Evolutionary conservation across 2,329 filamentous ascomycete genomes (phyloP).

Genomic region (Cladophialophora chaetospira): DNA sequence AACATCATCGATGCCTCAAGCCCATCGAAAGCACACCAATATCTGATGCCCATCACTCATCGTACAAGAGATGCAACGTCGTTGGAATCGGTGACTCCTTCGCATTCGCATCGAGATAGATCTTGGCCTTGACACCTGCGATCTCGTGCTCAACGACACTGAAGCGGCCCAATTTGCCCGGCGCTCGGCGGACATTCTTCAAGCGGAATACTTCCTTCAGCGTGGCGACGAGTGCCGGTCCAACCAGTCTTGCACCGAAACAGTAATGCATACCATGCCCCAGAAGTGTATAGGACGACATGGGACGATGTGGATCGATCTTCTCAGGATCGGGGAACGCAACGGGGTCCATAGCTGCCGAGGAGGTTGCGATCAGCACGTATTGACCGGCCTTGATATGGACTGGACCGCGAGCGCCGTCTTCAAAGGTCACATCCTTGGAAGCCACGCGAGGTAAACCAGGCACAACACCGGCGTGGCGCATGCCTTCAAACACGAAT

Average conservation of each 20-base stretch:
- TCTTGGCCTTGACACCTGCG: slow-evolving; percentile 51
- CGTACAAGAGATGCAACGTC: slow-evolving; percentile 47
- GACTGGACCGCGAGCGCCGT: slow-evolving; percentile 52
- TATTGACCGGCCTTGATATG: slow-evolving; percentile 49
- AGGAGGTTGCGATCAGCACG: slow-evolving; percentile 40
- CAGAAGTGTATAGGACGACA: slow-evolving; percentile 44
- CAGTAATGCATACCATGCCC: slow-evolving; percentile 47
- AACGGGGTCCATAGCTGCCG: slow-evolving; percentile 40
- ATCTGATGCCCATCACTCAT: slow-evolving; percentile 28
- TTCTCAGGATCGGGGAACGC: slow-evolving; percentile 43
- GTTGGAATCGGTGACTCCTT: slow-evolving; percentile 52
- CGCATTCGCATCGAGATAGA: slow-evolving; percentile 53
- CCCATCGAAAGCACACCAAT: background rate
- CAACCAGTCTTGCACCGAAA: slow-evolving; percentile 45
- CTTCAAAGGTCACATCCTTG: slow-evolving; percentile 45
- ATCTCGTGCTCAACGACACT: slow-evolving; percentile 48
- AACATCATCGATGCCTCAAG: background rate
- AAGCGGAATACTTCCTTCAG: slow-evolving; percentile 50
- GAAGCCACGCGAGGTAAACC: slow-evolving; percentile 55
- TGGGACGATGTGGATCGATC: slow-evolving; percentile 47
- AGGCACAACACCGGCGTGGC: slow-evolving; percentile 54
- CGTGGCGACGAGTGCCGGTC: slow-evolving; percentile 44
- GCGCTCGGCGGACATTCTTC: slow-evolving; percentile 45
- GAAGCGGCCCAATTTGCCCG: slow-evolving; percentile 45
- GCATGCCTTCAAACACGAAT: slow-evolving; percentile 59